These are phyloP conservation scores for Plantago rigida DNA, from an alignment of 305 asterid species.

Conservation along the genomic window DNA sequence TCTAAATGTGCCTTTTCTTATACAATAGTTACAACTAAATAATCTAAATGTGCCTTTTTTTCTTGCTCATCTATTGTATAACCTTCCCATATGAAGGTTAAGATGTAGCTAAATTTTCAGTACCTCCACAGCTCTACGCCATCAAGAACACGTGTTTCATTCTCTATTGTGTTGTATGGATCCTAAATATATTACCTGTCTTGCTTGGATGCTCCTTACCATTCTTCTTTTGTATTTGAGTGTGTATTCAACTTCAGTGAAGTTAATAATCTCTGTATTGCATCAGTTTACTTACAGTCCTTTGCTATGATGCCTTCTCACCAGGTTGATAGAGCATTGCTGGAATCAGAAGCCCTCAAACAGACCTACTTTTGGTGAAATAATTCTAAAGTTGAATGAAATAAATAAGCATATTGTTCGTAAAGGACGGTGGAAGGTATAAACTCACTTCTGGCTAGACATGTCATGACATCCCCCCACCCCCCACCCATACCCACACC, in stretches of 20 bases:
- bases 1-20: too few species aligned
- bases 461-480: too few species aligned
- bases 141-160: too few species aligned
- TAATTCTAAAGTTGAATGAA: slow-evolving; percentile 50
- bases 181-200: too few species aligned
- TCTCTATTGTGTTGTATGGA: too few species aligned
- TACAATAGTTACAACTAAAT: too few species aligned
- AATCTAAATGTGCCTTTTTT: too few species aligned
- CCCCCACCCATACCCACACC: too few species aligned
- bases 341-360: slow-evolving; percentile 53
- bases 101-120: too few species aligned
- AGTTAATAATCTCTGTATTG: background rate
- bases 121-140: too few species aligned
- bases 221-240: background rate
- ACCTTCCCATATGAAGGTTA: too few species aligned
- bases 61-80: too few species aligned
- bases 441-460: slow-evolving; percentile 15
- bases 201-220: background rate
- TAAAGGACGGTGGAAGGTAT: slow-evolving; percentile 65
- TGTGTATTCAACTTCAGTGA: background rate
- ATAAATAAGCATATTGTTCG: slow-evolving; percentile 34
- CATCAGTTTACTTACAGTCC: background rate
- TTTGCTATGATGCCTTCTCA: slow-evolving; percentile 25
- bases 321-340: slow-evolving; percentile 63
- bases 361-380: slow-evolving; percentile 54